These are phyloP conservation scores for Camellia sinensis DNA, from an alignment of 148 eudicot species.

Conservation along the genomic window DNA sequence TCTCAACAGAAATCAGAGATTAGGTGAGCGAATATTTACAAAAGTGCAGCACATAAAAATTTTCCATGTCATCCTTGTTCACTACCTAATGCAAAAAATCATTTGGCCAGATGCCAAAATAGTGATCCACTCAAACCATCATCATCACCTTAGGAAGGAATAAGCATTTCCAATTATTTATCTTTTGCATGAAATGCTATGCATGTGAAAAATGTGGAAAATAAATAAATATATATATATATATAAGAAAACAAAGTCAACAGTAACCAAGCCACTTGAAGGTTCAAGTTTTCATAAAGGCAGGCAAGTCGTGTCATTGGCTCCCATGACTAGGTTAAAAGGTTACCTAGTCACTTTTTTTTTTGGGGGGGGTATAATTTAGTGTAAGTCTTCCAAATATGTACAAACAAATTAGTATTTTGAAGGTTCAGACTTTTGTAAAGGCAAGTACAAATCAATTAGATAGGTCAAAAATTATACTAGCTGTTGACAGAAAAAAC, in stretches of 20 bases:
- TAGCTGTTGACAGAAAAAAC: slow-evolving; percentile 92
- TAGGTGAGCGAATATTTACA: not conserved
- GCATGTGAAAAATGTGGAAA: not conserved
- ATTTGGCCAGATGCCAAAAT: not conserved
- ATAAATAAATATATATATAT: not conserved
- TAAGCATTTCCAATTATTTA: not conserved
- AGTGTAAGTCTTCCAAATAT: not conserved
- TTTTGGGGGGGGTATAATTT: not conserved
- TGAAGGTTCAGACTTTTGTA: not conserved
- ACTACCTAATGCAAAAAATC: not conserved
- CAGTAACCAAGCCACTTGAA: not conserved
- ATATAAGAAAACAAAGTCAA: not conserved
- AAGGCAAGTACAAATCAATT: not conserved
- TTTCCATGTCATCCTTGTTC: not conserved
- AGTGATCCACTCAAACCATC: not conserved
- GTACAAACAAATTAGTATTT: not conserved
- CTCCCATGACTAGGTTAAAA: not conserved
- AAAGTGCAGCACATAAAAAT: not conserved
- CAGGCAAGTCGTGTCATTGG: no score
- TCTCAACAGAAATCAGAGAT: no score
- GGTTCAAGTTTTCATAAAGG: no score
- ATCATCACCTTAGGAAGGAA: not conserved
- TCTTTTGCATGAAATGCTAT: not conserved
- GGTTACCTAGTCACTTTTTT: not conserved
- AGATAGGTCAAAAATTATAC: slow-evolving; percentile 32